Percentiles rank a stretch among this genome's conserved stretches.
Evolutionary conservation across 2,329 filamentous ascomycete genomes (phyloP).

Genomic region (Neofusicoccum sp.): DNA sequence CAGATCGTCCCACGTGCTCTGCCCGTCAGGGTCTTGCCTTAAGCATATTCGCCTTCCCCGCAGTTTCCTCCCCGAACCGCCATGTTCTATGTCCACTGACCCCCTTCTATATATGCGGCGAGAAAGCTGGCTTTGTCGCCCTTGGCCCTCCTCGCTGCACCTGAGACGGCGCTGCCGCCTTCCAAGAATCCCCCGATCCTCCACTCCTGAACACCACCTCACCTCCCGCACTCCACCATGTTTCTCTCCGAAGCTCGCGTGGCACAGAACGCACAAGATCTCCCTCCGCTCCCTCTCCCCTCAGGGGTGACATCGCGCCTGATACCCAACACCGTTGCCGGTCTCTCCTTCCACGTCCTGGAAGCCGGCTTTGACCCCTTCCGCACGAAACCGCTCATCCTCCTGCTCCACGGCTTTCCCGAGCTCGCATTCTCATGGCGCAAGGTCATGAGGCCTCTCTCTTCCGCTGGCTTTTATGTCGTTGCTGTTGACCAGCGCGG

Average conservation of each 20-base stretch:
- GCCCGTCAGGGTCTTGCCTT: conserved; percentile 8
- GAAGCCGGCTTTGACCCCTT: conserved; percentile 49
- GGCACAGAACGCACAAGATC: background rate
- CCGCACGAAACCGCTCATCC: conserved; percentile 52
- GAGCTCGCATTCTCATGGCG: conserved; percentile 70
- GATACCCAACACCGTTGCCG: conserved; percentile 54
- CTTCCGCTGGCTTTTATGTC: conserved; percentile 60
- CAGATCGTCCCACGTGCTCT: conserved; percentile 8
- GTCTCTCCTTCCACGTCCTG: conserved; percentile 62
- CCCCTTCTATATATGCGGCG: background rate
- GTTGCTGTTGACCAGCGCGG: conserved; percentile 68
- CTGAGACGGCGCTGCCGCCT: background rate
- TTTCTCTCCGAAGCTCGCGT: background rate
- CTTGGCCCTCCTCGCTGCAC: background rate
- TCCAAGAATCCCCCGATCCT: background rate
- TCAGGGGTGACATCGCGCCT: conserved; percentile 55
- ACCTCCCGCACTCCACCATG: background rate
- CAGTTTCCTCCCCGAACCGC: background rate
- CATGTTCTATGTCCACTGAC: background rate
- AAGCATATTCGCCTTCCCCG: conserved; percentile 1
- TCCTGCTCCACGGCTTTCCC: conserved; percentile 66
- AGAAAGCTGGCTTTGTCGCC: background rate
- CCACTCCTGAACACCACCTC: background rate
- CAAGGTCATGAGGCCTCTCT: conserved; percentile 59
- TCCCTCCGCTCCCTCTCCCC: conserved; percentile 55